Evolutionary conservation across 352 stramenopile genomes (phyloP).

Genomic region (Globisporangium spinosum): DNA sequence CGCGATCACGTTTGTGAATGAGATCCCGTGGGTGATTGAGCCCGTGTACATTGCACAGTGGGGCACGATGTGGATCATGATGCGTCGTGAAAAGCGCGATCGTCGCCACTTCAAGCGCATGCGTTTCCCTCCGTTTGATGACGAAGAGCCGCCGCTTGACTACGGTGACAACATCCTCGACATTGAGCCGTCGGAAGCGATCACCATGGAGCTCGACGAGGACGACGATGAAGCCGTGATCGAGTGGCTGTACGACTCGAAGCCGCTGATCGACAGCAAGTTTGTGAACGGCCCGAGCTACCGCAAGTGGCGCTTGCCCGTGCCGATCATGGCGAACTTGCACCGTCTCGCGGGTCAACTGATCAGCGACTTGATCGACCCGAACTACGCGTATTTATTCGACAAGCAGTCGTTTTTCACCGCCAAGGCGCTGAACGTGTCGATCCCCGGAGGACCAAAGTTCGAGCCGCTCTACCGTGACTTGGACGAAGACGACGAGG

Average conservation of each 20-base stretch:
- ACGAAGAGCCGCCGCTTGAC: slow-evolving; percentile 97
- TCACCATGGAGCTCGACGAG: slow-evolving; percentile 96
- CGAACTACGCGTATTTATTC: slow-evolving; percentile 94
- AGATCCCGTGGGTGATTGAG: slow-evolving; percentile 99
- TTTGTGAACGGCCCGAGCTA: slow-evolving; percentile 98
- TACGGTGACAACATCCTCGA: slow-evolving; percentile 97
- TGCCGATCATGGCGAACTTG: slow-evolving; percentile 97
- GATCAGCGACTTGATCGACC: slow-evolving; percentile 96
- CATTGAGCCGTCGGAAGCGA: slow-evolving; percentile 94
- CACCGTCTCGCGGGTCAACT: slow-evolving; percentile 96
- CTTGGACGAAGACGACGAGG: slow-evolving; percentile 96
- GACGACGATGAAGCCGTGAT: slow-evolving; percentile 93
- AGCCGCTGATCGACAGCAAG: slow-evolving; percentile 88
- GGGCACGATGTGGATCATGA: slow-evolving; percentile 99
- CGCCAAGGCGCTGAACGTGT: slow-evolving; percentile 99
- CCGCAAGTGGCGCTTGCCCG: slow-evolving; percentile 94
- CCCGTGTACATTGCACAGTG: slow-evolving; percentile 99
- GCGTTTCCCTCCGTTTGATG: slow-evolving; percentile 99
- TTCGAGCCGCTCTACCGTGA: slow-evolving; percentile 99
- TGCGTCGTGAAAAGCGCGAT: slow-evolving; percentile 99
- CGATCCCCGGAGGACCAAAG: slow-evolving; percentile 98
- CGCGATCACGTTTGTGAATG: slow-evolving; percentile 99
- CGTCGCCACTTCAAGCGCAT: slow-evolving; percentile 99
- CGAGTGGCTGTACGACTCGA: slow-evolving; percentile 99
- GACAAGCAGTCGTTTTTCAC: slow-evolving; percentile 98